A percentile compares a stretch with the other conserved stretches of the same genome.
phyloP scores from a whole-genome alignment of 1,139 yeast genomes.

The Magnusiomyces sp. region DNA sequence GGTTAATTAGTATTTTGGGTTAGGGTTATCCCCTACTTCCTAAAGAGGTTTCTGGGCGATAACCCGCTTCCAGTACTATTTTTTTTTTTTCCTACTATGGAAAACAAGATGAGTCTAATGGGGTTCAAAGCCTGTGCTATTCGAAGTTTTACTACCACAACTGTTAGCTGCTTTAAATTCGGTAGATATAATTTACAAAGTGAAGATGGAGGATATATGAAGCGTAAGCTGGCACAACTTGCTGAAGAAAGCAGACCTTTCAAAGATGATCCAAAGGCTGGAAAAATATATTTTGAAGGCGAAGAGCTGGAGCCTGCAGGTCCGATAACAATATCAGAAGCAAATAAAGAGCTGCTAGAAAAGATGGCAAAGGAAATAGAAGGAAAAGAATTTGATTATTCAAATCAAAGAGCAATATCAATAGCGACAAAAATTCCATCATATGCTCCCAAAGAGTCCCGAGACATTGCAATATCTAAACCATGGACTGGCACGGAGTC shows the following conservation, averaged over 20 bases:
- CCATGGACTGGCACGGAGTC: conserved; percentile 71
- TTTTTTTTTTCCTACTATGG: no score
- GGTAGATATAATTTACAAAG: no score
- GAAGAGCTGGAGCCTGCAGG: neutral
- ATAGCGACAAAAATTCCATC: conserved; percentile 34
- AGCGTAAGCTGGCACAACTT: conserved; percentile 33
- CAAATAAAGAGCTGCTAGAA: conserved; percentile 15
- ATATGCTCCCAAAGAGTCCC: conserved; percentile 43
- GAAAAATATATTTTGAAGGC: conserved; percentile 13
- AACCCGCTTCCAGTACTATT: no score
- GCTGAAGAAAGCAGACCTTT: conserved; percentile 36
- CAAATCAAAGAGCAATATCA: conserved; percentile 35
- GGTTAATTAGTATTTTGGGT: no score
- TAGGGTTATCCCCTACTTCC: no score
- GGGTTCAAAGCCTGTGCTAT: no score
- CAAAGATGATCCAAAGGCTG: conserved; percentile 30
- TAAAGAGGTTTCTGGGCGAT: no score
- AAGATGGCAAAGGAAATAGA: conserved; percentile 18
- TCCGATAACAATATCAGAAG: conserved; percentile 1
- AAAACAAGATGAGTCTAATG: no score
- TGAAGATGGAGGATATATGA: conserved; percentile 32
- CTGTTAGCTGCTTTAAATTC: no score
- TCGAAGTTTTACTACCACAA: no score
- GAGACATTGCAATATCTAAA: conserved; percentile 43
- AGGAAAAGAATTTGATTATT: conserved; percentile 19